Evolutionary conservation across 371 early-diverging fungal species (phyloP).

Genomic region (Dichotomocladium elegans): DNA sequence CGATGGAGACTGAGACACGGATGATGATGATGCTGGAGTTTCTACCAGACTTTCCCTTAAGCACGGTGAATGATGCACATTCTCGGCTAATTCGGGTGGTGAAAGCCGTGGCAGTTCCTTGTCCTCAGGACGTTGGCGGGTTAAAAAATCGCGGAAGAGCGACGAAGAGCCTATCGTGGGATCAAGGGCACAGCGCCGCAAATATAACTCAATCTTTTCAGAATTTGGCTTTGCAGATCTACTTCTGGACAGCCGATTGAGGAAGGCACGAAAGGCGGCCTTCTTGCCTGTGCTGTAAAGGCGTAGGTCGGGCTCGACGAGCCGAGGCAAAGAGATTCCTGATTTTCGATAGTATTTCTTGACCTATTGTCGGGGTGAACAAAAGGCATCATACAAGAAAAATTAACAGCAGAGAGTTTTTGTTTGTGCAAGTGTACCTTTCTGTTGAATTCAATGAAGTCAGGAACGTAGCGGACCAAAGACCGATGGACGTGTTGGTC

Average conservation of each 20-base stretch:
- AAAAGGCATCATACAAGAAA: neutral
- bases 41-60: too few species aligned
- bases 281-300: conserved; percentile 12
- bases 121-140: conserved; percentile 45
- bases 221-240: conserved; percentile 29
- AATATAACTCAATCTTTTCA: conserved; percentile 40
- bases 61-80: too few species aligned
- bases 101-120: neutral
- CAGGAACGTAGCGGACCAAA: conserved; percentile 52
- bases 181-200: conserved; percentile 36
- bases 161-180: conserved; percentile 28
- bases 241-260: conserved; percentile 17
- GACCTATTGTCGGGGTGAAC: conserved; percentile 12
- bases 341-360: conserved; percentile 27
- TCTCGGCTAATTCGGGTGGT: too few species aligned
- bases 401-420: too few species aligned
- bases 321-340: conserved; percentile 14
- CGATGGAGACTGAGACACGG: too few species aligned
- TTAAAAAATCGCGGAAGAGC: conserved; percentile 42
- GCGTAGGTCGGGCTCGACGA: conserved; percentile 12
- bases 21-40: too few species aligned
- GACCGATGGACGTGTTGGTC: conserved; percentile 40
- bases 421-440: too few species aligned
- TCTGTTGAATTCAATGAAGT: conserved; percentile 58
- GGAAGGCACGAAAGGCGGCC: conserved; percentile 15